phyloP scores from a whole-genome alignment of 495 filamentous ascomycete genomes.

The Penicillium roqueforti region DNA sequence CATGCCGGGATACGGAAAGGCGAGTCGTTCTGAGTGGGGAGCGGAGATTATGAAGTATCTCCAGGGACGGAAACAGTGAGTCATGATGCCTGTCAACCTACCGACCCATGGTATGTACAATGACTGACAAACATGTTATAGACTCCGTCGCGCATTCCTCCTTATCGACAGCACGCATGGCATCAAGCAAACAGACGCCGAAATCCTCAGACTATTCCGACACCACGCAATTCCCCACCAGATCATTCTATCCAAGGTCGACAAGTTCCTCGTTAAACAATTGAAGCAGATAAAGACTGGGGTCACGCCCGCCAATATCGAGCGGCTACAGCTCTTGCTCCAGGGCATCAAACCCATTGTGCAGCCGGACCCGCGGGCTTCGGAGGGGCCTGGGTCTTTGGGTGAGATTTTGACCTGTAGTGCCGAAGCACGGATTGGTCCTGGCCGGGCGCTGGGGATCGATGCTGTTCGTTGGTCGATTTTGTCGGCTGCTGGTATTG shows the following conservation, averaged over 20 bases:
- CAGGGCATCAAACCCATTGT: conserved; percentile 24
- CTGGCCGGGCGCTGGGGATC: conserved; percentile 41
- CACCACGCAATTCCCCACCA: conserved; percentile 63
- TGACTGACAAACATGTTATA: conserved; percentile 5
- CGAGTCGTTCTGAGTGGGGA: conserved; percentile 74
- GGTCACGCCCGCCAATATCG: conserved; percentile 25
- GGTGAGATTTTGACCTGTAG: conserved; percentile 52
- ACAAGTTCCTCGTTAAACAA: conserved; percentile 47
- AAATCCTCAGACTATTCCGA: conserved; percentile 62
- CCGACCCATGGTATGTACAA: background rate
- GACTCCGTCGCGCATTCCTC: conserved; percentile 72
- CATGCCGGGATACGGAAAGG: conserved; percentile 91
- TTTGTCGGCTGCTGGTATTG: conserved; percentile 47
- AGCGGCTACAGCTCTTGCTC: conserved; percentile 29
- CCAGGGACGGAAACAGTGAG: conserved; percentile 59
- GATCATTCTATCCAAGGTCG: conserved; percentile 80
- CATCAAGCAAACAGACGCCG: conserved; percentile 67
- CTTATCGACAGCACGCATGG: conserved; percentile 78
- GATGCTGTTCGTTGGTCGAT: conserved; percentile 49
- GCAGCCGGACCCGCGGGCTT: conserved; percentile 28
- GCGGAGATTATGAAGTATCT: conserved; percentile 83
- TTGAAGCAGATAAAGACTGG: conserved; percentile 30
- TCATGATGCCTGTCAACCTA: conserved; percentile 1
- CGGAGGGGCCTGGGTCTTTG: conserved; percentile 42
- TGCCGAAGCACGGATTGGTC: conserved; percentile 28